Evolutionary conservation across 352 stramenopile species (phyloP), one percentile per base, ranked within the genome.

Genomic region (Plasmopara muralis): DNA sequence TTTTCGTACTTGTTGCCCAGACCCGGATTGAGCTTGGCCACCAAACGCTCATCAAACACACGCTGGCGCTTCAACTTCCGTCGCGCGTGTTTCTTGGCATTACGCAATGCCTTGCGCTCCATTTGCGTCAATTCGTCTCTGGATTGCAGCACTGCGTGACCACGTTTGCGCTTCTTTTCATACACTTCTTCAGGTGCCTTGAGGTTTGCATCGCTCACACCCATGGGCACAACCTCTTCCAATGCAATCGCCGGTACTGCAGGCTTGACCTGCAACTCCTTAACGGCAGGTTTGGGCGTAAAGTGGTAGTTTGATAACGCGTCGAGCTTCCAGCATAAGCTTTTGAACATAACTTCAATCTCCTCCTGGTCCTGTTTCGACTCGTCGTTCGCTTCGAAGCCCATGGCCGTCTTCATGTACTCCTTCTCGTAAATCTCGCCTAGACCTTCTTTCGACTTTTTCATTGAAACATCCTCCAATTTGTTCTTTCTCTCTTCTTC

Each of bases 251-350:
- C 82, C 9, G 82, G 77, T 50, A 89, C 82, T 0, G 77, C 74
- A 46, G 79, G 76, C 64, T 89, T 89, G 57, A 92, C 78, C 69
- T 77, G 84, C 68, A 94, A 62, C 62, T 97, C 90, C 54, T 96
- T 93, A 33, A 94, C 87, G 50, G 96, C 82, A 8, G 90, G 89
- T 53, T 96, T 89, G 29, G 93, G 93, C 47, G 87, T 95, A 68
- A 97, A 98, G 60, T 98, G 84, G 76, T 97, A 98, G 72, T 98
- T 97, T 9, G 90, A 97, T 52, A 98, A 66, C 34, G 90, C 93
- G 63, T 98, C 93, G 10, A 98, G 70, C 62, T 97, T 96, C 74
- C 86, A 97, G 64, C 93, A 98, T 15, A 98, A 57, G 45, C 88
- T 95, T 56, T 95, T 94, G 71, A 97, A 98, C 60, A 98, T 84